Evolutionary conservation across 768 basidiomycete species (phyloP), one percentile per base, ranked within the genome.

Genomic region (Boletus sp.): DNA sequence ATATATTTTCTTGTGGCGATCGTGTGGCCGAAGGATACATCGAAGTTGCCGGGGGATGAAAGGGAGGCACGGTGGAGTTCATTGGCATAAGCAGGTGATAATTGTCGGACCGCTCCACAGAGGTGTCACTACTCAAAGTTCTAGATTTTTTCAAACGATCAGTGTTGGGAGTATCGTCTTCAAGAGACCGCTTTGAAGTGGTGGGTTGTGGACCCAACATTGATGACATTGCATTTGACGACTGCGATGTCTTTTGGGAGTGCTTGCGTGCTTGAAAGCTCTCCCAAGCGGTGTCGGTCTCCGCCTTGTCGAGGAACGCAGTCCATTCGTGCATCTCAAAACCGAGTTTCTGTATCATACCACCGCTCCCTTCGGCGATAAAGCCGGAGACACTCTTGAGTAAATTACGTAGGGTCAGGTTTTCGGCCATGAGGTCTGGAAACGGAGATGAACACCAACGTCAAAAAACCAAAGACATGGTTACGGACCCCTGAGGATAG

Each of bases 271-370:
- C 61, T 57, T 91, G 86, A 64, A 87, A 94, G 48, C 91, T 87
- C 66, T 96, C 93, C 79, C 88, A 93, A 34, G 93, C 93, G 2
- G 92, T 93, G 65, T 96, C 94, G 0, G 93, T 94, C 73, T 97
- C 94, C 1, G 88, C 83, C 62, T 84, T 85, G 71, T 89, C 92
- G 58, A 96, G 75, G 59, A 86, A 90, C 46, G 81, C 83, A 58
- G 88, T 85, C 67, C 95, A 93, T 64, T 90, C 88, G 42, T 80
- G 75, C 64, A 82, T 64, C 30, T 87, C 81, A 83, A 89, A 93
- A 23, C 91, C 91, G 11, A 93, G 78, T 65, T 88, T 88, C 23
- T 84, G 81, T 37, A 93, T 70, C 46, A 89, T 70, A 9, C 90
- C 89, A 7, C 88, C 90, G 17, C 84, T 77, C 50, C 93, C 94